Conservation (phyloP, 208 protist species). For the Leishmania turanica region DNA sequence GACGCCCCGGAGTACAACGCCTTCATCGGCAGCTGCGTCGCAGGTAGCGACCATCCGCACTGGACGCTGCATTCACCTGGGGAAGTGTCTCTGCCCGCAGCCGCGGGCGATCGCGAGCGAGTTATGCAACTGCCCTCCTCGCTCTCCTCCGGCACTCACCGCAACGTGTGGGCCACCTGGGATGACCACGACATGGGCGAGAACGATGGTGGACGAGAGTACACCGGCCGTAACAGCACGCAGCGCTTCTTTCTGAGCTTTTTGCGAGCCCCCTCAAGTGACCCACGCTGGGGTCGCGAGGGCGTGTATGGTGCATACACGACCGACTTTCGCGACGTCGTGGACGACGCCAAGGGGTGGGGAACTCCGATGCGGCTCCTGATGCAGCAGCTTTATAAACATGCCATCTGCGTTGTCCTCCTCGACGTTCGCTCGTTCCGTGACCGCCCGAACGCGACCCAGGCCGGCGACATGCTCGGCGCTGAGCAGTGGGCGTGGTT, state of each 20-base stretch:
- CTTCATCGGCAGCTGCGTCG: constrained; percentile 64
- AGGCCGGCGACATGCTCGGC: constrained; percentile 80
- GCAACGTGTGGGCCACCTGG: constrained; percentile 75
- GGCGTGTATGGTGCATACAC: constrained; percentile 73
- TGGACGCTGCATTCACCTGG: not conserved
- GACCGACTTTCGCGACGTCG: constrained; percentile 47
- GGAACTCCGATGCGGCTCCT: constrained; percentile 9
- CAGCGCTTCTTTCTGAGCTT: constrained; percentile 84
- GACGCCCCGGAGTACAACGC: constrained; percentile 54
- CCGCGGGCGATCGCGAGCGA: not conserved
- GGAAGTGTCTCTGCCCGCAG: not conserved
- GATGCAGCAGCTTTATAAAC: constrained; percentile 46
- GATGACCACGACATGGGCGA: constrained; percentile 92
- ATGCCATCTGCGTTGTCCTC: constrained; percentile 68
- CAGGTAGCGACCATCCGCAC: not conserved
- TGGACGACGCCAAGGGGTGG: constrained; percentile 26
- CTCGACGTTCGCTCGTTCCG: constrained; percentile 87
- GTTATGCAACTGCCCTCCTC: not conserved
- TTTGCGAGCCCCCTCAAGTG: constrained; percentile 42
- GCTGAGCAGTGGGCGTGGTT: constrained; percentile 84
- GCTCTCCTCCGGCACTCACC: not conserved
- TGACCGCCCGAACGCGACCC: constrained; percentile 49
- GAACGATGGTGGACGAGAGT: constrained; percentile 85
- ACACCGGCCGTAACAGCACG: constrained; percentile 49
- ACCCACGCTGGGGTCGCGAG: constrained; percentile 49